Conservation (phyloP, 352 stramenopile genomes). For the Phytophthora pluvialis region DNA sequence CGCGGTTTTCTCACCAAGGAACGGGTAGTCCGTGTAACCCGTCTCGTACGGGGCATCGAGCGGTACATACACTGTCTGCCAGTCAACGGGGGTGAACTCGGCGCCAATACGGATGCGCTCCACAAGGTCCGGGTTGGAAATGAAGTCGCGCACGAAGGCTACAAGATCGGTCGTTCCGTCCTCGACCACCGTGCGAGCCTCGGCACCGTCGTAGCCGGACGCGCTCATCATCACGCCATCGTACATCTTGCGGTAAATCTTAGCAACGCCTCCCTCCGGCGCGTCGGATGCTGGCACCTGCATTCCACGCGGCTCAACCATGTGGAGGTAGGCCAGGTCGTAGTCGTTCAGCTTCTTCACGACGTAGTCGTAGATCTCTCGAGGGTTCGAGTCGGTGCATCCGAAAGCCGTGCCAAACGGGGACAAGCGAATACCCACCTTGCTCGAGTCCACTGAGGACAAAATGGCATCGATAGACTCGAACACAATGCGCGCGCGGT, state of each 20-base stretch:
- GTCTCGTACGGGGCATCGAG: constrained; percentile 26
- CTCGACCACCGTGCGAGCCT: constrained; percentile 42
- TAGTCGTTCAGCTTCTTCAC: constrained; percentile 45
- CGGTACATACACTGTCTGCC: constrained; percentile 39
- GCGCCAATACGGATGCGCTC: constrained; percentile 44
- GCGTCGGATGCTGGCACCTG: constrained; percentile 35
- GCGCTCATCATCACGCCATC: constrained; percentile 52
- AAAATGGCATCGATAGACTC: constrained; percentile 64
- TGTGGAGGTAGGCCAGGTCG: constrained; percentile 57
- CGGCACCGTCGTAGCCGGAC: constrained; percentile 48
- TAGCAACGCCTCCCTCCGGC: constrained; percentile 47
- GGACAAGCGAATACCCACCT: constrained; percentile 46
- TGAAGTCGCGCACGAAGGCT: constrained; percentile 66
- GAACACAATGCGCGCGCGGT: constrained; percentile 74
- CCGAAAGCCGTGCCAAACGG: constrained; percentile 46
- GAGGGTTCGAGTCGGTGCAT: constrained; percentile 49
- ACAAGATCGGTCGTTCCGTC: constrained; percentile 52
- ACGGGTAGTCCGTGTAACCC: constrained; percentile 58
- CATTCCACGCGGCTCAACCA: constrained; percentile 51
- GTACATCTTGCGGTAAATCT: constrained; percentile 59
- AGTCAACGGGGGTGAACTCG: constrained; percentile 42
- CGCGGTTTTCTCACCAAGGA: constrained; percentile 21
- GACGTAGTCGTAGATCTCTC: constrained; percentile 47
- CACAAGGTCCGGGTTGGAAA: constrained; percentile 69
- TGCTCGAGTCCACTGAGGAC: constrained; percentile 36